Evolutionary conservation across 352 stramenopile genomes (phyloP).

Genomic region (Halophytophthora polymorphica): DNA sequence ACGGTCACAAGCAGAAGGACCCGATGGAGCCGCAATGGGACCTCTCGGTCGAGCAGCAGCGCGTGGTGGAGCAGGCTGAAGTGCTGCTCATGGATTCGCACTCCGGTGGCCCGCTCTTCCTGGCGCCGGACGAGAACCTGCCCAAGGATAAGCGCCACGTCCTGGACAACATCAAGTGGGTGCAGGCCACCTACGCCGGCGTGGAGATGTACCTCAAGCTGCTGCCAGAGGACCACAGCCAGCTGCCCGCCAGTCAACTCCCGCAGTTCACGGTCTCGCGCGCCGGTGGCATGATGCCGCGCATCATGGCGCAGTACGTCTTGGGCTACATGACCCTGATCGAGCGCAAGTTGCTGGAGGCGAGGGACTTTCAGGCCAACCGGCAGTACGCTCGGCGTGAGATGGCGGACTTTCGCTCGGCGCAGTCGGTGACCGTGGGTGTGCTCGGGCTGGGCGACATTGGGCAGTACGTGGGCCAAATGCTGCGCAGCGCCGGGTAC

Average conservation of each 20-base stretch:
- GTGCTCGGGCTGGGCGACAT: constrained; percentile 53
- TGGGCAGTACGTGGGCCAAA: constrained; percentile 41
- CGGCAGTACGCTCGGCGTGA: constrained; percentile 22
- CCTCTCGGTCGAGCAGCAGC: constrained; percentile 24
- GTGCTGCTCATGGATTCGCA: constrained; percentile 36
- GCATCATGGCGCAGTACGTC: constrained; percentile 44
- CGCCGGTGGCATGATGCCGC: constrained; percentile 36
- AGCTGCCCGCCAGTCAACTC: constrained; percentile 5
- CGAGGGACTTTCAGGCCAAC: constrained; percentile 26
- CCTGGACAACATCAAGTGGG: constrained; percentile 31
- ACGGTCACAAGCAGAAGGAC: constrained; percentile 23
- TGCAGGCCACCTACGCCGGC: constrained; percentile 40
- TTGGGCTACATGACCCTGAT: constrained; percentile 38
- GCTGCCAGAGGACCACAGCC: constrained; percentile 18
- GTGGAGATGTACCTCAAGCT: constrained; percentile 32
- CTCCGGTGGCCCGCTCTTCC: constrained; percentile 19
- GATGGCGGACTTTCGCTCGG: constrained; percentile 23
- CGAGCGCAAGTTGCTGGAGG: constrained; percentile 33
- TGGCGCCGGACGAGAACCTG: constrained; percentile 30
- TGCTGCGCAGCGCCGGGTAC: constrained; percentile 43
- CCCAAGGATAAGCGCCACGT: constrained; percentile 28
- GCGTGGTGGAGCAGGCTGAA: constrained; percentile 23
- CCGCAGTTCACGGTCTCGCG: constrained; percentile 34
- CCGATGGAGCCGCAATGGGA: constrained; percentile 24
- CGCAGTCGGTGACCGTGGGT: constrained; percentile 37